Conservation (phyloP, 805 yeast genomes). For the Debaryomyces castellii region DNA sequence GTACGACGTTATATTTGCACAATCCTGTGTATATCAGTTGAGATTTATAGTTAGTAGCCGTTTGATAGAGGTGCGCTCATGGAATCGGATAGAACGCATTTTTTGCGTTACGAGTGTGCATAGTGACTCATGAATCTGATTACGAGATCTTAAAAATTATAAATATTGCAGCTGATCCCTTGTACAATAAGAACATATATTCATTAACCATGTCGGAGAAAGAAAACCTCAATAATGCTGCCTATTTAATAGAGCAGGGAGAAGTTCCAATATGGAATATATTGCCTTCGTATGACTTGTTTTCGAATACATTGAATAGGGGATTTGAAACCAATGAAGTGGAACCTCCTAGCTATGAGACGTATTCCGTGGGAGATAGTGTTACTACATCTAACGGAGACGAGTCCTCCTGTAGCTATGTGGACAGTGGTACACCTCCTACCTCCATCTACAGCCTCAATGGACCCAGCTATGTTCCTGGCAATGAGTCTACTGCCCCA, state of each 20-base stretch:
- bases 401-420: neutral
- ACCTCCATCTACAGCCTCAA: neutral
- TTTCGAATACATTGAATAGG: constrained; percentile 16
- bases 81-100: neutral
- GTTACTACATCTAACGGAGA: neutral
- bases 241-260: neutral
- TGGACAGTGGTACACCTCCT: neutral
- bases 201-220: neutral
- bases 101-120: neutral
- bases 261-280: constrained; percentile 37
- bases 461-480: neutral
- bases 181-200: neutral
- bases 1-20: neutral
- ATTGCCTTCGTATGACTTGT: constrained; percentile 41
- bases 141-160: neutral
- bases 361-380: constrained; percentile 1
- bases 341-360: constrained; percentile 22
- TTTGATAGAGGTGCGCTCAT: neutral
- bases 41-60: no score
- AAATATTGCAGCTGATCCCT: neutral
- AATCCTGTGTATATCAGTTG: neutral
- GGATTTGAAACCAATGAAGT: constrained; percentile 9
- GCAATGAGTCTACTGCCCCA: neutral
- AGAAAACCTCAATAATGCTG: neutral
- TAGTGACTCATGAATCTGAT: neutral